Base-by-base conservation (phyloP, 352 stramenopile genomes). In the Pythium vanterpoolii region DNA sequence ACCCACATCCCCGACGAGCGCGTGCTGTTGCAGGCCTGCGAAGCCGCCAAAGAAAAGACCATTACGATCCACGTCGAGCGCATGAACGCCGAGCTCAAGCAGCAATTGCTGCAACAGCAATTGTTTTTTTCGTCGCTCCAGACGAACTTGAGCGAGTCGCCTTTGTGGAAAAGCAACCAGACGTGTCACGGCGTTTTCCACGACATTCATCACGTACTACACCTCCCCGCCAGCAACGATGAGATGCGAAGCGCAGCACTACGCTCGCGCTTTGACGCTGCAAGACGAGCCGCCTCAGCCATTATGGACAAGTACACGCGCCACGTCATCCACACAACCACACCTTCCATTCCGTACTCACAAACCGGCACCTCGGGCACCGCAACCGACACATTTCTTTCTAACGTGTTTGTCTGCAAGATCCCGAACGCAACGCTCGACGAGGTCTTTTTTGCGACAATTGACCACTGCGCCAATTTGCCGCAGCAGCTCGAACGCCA, bases 371-470 rank as follows among this genome's bases (percentile, higher is more conserved):
- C 48, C 10, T 54, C n/a, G 5, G 63, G 56, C 21, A 60, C 27
- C 13, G 64, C 63, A 16, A 16, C 57, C 5, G 62, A 66, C 44
- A 84, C 75, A 11, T 62, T 83, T 10, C 65, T 87, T 21, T 76
- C 75, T 9, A 87, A 80, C 44, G 50, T 80, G 5, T 86, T 87
- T 44, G 52, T 82, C 36, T 83, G 75, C 62, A 85, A 84, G 50
- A 59, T 85, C 21, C 68, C 75, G 11, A 66, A 54, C 52, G 65
- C 59, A 1, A 59, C 43, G 43, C 71, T 86, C 18, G 39, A 49
- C 6, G 56, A 55, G 3, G 74, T 87, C 18, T 84, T 75, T 28
- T 31, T 68, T 19, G 71, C 68, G 0, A 26, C 73, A 3, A 21
- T 67, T 18, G 73, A 77, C 18, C 77, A 79, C 40, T 64, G 70